Percentiles rank a stretch among this genome's conserved stretches.
Conservation (phyloP, 1,284 basidiomycete genomes). For the Anthracocystis walkeri region DNA sequence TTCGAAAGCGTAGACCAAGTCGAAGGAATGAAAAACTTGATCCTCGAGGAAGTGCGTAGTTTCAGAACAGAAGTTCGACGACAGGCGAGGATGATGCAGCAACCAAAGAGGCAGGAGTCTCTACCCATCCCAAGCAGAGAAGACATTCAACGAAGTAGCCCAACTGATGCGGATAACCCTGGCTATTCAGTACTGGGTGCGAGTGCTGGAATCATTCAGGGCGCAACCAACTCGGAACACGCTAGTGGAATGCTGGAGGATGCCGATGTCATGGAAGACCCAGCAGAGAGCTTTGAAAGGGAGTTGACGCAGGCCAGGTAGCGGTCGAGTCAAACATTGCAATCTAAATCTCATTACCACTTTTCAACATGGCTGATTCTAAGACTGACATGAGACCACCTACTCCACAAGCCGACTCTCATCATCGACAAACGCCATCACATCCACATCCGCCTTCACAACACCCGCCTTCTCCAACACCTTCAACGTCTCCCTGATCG, state of each 20-base stretch:
- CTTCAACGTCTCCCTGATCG: constrained; percentile 48
- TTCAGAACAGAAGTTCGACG: constrained; percentile 86
- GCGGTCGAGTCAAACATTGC: background rate
- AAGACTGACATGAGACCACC: background rate
- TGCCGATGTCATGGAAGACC: constrained; percentile 62
- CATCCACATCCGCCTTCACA: constrained; percentile 23
- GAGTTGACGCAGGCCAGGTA: constrained; percentile 43
- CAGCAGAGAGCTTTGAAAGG: constrained; percentile 49
- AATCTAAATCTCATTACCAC: background rate
- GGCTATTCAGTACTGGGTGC: constrained; percentile 52
- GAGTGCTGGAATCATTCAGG: constrained; percentile 49
- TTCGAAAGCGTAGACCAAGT: constrained; percentile 97
- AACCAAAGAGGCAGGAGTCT: constrained; percentile 36
- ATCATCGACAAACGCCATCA: constrained; percentile 19
- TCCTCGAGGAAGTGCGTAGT: constrained; percentile 90
- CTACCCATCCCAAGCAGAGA: constrained; percentile 65
- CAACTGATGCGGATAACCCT: constrained; percentile 38
- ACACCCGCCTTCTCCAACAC: constrained; percentile 61
- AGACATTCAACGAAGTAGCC: constrained; percentile 56
- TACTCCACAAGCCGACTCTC: constrained; percentile 34
- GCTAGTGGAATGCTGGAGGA: constrained; percentile 53
- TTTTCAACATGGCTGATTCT: background rate
- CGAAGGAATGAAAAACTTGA: constrained; percentile 95
- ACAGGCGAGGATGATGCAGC: constrained; percentile 67
- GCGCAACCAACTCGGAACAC: constrained; percentile 44